These are phyloP conservation scores for Lasiodiplodia theobromae DNA, from an alignment of 2,329 filamentous ascomycete genomes.

Conservation along the genomic window DNA sequence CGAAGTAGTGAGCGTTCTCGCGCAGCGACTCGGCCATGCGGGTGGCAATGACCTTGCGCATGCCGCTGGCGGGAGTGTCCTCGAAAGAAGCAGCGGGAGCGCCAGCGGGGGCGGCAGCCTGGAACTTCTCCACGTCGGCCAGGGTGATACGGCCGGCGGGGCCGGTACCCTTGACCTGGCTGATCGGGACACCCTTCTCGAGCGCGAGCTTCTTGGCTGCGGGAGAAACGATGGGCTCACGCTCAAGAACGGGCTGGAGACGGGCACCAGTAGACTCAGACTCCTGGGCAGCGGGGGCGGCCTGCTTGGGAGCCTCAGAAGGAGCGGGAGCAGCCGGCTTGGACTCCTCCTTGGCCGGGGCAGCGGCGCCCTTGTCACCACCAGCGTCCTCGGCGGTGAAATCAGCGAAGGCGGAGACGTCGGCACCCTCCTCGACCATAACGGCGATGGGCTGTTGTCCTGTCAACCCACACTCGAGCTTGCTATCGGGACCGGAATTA, in stretches of 20 bases:
- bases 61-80: constrained; percentile 84
- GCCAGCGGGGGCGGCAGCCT: constrained; percentile 58
- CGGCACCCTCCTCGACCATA: constrained; percentile 88
- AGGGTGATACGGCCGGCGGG: constrained; percentile 87
- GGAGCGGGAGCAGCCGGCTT: constrained; percentile 68
- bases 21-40: constrained; percentile 88
- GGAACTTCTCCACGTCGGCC: constrained; percentile 89
- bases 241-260: constrained; percentile 83
- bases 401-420: constrained; percentile 85
- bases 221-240: constrained; percentile 75
- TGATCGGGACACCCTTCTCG: constrained; percentile 81
- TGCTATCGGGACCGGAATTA: constrained; percentile 4
- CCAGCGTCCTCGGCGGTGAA: constrained; percentile 92
- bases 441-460: constrained; percentile 85
- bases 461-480: constrained; percentile 26
- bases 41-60: constrained; percentile 97
- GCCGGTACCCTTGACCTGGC: constrained; percentile 84
- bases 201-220: constrained; percentile 82
- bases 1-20: constrained; percentile 98
- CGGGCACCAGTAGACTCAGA: constrained; percentile 76
- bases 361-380: constrained; percentile 73
- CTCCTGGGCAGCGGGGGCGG: constrained; percentile 68
- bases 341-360: constrained; percentile 69
- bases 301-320: constrained; percentile 49
- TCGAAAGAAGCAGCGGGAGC: constrained; percentile 71